These are phyloP conservation scores for Coffea eugenioides DNA, from an alignment of 257 asterid species.

Conservation along the genomic window DNA sequence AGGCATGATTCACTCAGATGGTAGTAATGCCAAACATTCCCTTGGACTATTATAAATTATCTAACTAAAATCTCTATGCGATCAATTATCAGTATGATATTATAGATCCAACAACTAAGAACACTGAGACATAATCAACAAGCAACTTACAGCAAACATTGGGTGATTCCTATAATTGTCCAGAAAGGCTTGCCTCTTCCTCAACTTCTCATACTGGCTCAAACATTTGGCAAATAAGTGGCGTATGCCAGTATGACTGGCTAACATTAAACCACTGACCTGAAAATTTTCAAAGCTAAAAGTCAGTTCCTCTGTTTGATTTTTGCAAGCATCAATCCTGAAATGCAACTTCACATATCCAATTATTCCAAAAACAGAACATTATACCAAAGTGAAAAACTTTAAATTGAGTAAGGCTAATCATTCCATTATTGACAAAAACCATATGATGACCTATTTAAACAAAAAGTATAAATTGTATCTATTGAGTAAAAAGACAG, in stretches of 20 bases:
- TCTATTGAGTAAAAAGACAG: not conserved
- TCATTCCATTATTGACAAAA: too few relatives aligned
- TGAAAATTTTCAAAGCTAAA: constrained; percentile 26
- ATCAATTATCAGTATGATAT: not conserved
- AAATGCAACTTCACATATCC: not conserved
- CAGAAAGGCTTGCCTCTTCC: constrained; percentile 99
- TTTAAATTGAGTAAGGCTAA: too few relatives aligned
- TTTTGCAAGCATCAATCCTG: not conserved
- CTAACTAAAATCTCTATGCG: not conserved
- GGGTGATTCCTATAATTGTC: constrained; percentile 93
- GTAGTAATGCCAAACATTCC: not conserved
- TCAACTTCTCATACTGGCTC: constrained; percentile 95
- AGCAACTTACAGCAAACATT: constrained; percentile 87
- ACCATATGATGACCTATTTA: too few relatives aligned
- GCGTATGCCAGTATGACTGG: constrained; percentile 99
- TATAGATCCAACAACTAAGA: not conserved
- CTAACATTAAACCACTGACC: constrained; percentile 99
- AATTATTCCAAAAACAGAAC: not conserved
- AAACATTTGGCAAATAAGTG: constrained; percentile 93
- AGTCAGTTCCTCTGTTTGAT: not conserved
- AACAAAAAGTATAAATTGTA: too few relatives aligned
- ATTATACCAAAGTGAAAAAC: too few relatives aligned
- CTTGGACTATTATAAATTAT: not conserved
- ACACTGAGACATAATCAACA: not conserved
- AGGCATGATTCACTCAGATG: not conserved